These are phyloP conservation scores for Aspergillus sp. DNA, from an alignment of 2,329 filamentous ascomycete species.

Conservation along the genomic window DNA sequence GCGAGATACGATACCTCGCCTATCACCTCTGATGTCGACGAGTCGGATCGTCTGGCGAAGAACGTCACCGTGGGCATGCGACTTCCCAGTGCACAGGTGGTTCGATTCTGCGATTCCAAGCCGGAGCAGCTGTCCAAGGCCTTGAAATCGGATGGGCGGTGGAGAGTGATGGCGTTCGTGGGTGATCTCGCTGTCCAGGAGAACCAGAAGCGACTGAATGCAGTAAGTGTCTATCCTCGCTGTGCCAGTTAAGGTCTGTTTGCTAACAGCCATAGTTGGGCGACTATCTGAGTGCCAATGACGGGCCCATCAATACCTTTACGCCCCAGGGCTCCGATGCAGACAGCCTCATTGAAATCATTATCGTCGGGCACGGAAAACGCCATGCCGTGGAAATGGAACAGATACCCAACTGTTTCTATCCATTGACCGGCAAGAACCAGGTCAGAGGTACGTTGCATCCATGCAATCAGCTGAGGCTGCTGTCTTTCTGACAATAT, in stretches of 20 bases:
- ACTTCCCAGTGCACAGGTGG: conserved; percentile 49
- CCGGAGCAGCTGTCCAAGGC: conserved; percentile 45
- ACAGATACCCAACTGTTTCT: conserved; percentile 50
- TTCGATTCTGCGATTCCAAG: conserved; percentile 53
- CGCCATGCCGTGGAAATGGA: conserved; percentile 44
- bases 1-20: conserved; percentile 46
- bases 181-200: conserved; percentile 33
- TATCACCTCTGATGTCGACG: conserved; percentile 34
- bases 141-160: conserved; percentile 46
- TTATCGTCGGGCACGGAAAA: conserved; percentile 47
- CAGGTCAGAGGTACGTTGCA: conserved; percentile 43
- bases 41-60: conserved; percentile 28
- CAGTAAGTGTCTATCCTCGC: conserved; percentile 22
- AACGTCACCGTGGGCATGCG: conserved; percentile 41
- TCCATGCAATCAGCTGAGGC: too few species aligned
- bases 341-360: conserved; percentile 50
- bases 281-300: conserved; percentile 31
- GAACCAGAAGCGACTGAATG: conserved; percentile 24
- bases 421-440: conserved; percentile 49
- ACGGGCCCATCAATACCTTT: conserved; percentile 37
- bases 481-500: background rate
- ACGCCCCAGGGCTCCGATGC: conserved; percentile 38
- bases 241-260: background rate
- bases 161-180: conserved; percentile 45
- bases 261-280: conserved; percentile 23